These are phyloP conservation scores for Dioszegia aurantiaca DNA, from an alignment of 768 basidiomycete genomes.

Conservation along the genomic window DNA sequence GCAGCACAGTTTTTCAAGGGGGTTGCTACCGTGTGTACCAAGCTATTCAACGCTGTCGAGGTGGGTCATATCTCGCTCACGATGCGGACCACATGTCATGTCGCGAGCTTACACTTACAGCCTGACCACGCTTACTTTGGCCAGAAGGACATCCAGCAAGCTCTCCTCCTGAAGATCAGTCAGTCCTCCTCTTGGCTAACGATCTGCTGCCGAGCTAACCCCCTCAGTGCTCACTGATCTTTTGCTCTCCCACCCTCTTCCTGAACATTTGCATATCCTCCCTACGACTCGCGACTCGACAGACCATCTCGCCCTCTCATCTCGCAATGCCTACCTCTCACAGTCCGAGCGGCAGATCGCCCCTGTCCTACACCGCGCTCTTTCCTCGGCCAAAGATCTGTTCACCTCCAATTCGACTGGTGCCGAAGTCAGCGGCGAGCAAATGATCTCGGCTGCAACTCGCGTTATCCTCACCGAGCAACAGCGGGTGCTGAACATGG, in stretches of 20 bases:
- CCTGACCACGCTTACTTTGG: conserved; percentile 92
- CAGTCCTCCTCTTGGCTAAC: conserved; percentile 11
- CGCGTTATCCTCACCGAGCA: conserved; percentile 30
- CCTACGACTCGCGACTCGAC: conserved; percentile 70
- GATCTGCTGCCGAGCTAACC: conserved; percentile 3
- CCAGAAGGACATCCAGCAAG: conserved; percentile 98
- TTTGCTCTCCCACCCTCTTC: conserved; percentile 71
- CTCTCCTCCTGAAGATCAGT: conserved; percentile 67
- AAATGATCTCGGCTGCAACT: conserved; percentile 25
- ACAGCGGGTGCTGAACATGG: conserved; percentile 26
- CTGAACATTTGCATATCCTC: conserved; percentile 75
- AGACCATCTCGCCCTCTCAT: conserved; percentile 79
- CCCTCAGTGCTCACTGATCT: conserved; percentile 67
- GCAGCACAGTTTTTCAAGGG: conserved; percentile 83
- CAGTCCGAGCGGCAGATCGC: conserved; percentile 64
- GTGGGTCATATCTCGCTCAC: conserved; percentile 55
- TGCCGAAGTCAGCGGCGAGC: conserved; percentile 31
- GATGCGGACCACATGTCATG: neutral
- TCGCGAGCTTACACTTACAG: no score
- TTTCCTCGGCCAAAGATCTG: conserved; percentile 61
- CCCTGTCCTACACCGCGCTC: conserved; percentile 67
- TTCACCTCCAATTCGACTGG: conserved; percentile 21
- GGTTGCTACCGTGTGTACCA: conserved; percentile 89
- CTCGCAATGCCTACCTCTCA: conserved; percentile 80
- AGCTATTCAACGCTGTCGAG: conserved; percentile 88